Conservation (phyloP, 805 yeast genomes). For the Kuraishia floccosa region DNA sequence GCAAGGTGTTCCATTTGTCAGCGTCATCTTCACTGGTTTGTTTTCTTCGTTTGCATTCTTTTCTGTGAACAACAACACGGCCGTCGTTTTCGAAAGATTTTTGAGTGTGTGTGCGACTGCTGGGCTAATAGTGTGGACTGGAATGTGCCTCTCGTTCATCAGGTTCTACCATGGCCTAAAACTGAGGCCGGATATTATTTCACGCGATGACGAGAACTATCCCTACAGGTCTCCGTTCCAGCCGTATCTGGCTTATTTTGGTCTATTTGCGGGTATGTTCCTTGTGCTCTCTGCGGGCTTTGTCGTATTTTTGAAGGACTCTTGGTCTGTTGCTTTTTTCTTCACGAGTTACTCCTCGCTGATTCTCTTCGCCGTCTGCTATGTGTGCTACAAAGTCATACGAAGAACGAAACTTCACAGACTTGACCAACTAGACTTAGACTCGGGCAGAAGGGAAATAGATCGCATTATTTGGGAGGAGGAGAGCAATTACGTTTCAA, state of each 20-base stretch:
- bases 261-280: constrained; percentile 28
- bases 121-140: constrained; percentile 71
- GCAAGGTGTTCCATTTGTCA: constrained; percentile 61
- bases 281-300: constrained; percentile 38
- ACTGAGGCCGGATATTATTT: constrained; percentile 42
- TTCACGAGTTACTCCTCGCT: constrained; percentile 44
- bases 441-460: constrained; percentile 75
- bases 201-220: constrained; percentile 39
- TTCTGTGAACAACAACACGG: constrained; percentile 45
- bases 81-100: constrained; percentile 54
- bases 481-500: constrained; percentile 27
- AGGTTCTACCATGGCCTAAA: constrained; percentile 44
- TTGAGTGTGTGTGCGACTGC: constrained; percentile 62
- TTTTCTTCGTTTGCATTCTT: constrained; percentile 53
- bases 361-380: constrained; percentile 30
- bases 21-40: constrained; percentile 52
- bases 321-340: constrained; percentile 39
- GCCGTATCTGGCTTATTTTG: constrained; percentile 40
- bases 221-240: constrained; percentile 47
- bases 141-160: constrained; percentile 46
- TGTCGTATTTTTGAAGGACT: constrained; percentile 33
- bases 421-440: constrained; percentile 67
- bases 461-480: constrained; percentile 80
- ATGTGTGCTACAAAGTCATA: constrained; percentile 37
- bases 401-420: constrained; percentile 57